Evolutionary conservation across 345 rosid genomes (phyloP).

Genomic region (Reutealis trisperma): DNA sequence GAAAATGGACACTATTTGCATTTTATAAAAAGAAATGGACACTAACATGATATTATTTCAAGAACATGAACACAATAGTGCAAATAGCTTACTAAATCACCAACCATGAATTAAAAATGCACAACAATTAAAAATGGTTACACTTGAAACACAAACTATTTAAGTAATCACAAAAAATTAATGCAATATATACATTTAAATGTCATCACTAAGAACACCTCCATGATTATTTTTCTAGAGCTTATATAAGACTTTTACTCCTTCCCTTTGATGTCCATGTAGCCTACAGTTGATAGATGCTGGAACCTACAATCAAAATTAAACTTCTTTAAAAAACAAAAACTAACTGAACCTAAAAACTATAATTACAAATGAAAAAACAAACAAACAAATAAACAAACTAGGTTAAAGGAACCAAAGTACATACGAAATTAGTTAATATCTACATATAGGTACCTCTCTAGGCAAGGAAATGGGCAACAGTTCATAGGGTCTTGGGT

Average conservation of each 20-base stretch:
- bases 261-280: constrained; percentile 88
- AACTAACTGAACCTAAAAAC: not conserved
- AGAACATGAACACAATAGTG: not conserved
- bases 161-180: not conserved
- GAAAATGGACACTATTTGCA: too few species aligned
- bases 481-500: constrained; percentile 77
- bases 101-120: not conserved
- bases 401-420: not conserved
- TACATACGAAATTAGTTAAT: not conserved
- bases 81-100: not conserved
- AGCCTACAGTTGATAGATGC: constrained; percentile 83
- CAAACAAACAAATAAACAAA: not conserved
- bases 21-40: too few species aligned
- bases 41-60: too few species aligned
- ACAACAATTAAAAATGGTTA: not conserved
- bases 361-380: not conserved
- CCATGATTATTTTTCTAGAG: constrained; percentile 79
- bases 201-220: constrained; percentile 95
- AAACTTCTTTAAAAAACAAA: not conserved
- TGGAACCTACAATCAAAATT: constrained; percentile 56
- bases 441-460: constrained; percentile 69
- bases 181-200: constrained; percentile 49
- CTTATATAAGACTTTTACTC: constrained; percentile 70
- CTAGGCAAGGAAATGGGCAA: constrained; percentile 57
- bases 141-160: not conserved